Evolutionary conservation across 108 stramenopile genomes (phyloP).

Genomic region (Nitzschia sp.): DNA sequence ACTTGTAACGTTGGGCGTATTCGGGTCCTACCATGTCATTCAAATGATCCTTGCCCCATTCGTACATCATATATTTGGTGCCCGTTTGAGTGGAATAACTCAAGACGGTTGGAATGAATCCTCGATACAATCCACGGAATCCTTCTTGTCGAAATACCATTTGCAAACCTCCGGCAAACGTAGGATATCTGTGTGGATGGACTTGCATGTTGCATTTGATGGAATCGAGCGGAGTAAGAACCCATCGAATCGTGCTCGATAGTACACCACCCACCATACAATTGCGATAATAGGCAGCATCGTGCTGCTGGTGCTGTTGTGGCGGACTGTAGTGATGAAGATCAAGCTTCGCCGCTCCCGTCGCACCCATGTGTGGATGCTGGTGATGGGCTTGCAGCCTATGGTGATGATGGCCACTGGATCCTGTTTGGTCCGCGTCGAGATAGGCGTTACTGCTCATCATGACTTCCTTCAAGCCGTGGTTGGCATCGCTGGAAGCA

Average conservation of each 20-base stretch:
- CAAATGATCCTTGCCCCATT: conserved; percentile 36
- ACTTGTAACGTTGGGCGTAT: conserved; percentile 8
- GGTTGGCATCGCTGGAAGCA: too few relatives aligned
- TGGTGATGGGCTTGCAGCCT: neutral
- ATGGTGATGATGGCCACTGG: neutral
- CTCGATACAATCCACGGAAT: conserved; percentile 23
- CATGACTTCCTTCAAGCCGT: too few relatives aligned
- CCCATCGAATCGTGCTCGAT: conserved; percentile 28
- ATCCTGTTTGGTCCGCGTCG: too few relatives aligned
- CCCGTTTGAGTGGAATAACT: conserved; percentile 31
- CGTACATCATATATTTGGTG: conserved; percentile 43
- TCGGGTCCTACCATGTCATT: conserved; percentile 11
- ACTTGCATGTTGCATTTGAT: conserved; percentile 34
- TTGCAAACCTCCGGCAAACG: conserved; percentile 12
- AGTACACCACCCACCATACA: conserved; percentile 26
- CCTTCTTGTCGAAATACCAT: conserved; percentile 23
- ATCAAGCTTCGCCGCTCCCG: too few relatives aligned
- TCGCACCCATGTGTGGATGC: too few relatives aligned
- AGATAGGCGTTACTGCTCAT: too few relatives aligned
- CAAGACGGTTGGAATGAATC: conserved; percentile 12
- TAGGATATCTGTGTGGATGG: conserved; percentile 27
- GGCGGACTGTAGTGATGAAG: neutral
- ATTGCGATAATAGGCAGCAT: conserved; percentile 18
- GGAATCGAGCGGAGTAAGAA: conserved; percentile 30
- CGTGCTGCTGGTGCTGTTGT: conserved; percentile 1